Conservation (phyloP, 129 eudicot species). For the Apium graveolens region DNA sequence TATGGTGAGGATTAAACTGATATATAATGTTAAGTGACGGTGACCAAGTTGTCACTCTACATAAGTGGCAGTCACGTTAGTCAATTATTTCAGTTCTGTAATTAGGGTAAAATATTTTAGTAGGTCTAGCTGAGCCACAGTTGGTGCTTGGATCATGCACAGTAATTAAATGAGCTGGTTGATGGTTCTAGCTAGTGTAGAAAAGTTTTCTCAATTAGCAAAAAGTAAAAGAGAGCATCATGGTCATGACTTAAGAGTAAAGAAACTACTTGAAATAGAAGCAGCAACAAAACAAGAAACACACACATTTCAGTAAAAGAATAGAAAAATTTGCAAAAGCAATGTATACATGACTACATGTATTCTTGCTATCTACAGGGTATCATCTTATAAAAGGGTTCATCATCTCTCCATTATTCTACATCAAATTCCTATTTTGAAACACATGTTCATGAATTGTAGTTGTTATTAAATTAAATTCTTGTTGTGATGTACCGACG, state of each 20-base stretch:
- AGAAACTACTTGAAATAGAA: not conserved
- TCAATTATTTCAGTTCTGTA: not conserved
- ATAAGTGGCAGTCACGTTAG: not conserved
- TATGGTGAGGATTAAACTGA: not conserved
- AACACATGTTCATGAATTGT: not conserved
- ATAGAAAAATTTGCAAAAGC: too few species aligned
- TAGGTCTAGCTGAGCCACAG: too few species aligned
- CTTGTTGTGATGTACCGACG: not conserved
- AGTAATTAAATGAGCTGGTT: too few species aligned
- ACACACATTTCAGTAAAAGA: not conserved
- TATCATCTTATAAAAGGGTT: not conserved
- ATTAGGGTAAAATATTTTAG: not conserved
- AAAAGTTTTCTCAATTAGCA: too few species aligned
- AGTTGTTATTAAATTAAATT: not conserved
- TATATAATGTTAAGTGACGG: not conserved
- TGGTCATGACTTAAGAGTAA: not conserved
- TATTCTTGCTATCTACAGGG: too few species aligned
- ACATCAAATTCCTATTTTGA: not conserved
- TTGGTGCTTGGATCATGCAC: too few species aligned
- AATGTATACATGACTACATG: too few species aligned
- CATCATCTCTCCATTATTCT: not conserved
- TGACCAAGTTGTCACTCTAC: not conserved
- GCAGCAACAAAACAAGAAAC: not conserved
- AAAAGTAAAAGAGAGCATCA: not conserved
- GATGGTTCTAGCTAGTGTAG: too few species aligned